Evolutionary conservation across 441 rosid species (phyloP), one percentile per base, ranked within the genome.

Genomic region (Cnidoscolus chayamansa): DNA sequence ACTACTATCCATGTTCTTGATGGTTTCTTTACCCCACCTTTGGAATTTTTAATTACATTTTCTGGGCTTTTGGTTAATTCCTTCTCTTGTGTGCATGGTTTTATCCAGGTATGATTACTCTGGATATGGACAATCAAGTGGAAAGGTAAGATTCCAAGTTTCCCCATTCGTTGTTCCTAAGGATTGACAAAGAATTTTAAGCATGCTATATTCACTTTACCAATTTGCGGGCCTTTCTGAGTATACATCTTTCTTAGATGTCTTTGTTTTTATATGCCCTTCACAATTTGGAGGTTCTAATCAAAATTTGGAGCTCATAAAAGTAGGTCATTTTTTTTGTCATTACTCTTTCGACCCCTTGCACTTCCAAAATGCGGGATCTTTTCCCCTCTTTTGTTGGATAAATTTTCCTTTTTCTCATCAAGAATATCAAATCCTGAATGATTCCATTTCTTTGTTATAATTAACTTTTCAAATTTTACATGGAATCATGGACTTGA

Each of bases 101-200:
- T 65, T 71, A 67, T 68, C 70, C 45, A 94, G 98, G 82, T 90
- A 94, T 66, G 98, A 93, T 79, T 93, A 93, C 79, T 90, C 97
- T 12, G 97, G 98, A 16, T 94, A 94, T 35, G 98, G 98, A n/a
- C 95, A 81, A 55, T 94, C 98, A 32, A 78, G 87, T 63, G 98
- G 98, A 72, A 94, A 94, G 98, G 98, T 93, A 49, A 45, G 86
- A 64, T 66, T 12, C 40, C 65, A n/a, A 60, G 68, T 76, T 76
- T 66, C 51, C 20, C 55, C 25, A 10, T 71, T 4, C 74, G 51
- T 45, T 49, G 49, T 79, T 80, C 62, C 43, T 65, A 72, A 66
- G 67, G 59, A 58, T 13, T 17, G 0, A 19, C 30, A 3, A 13
- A 20, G 7, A 67, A 16, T 30, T 20, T 64, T 20, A 48, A 3